These are phyloP conservation scores for Ophiostoma novo-ulmi DNA, from an alignment of 2,329 filamentous ascomycete species.

Conservation along the genomic window DNA sequence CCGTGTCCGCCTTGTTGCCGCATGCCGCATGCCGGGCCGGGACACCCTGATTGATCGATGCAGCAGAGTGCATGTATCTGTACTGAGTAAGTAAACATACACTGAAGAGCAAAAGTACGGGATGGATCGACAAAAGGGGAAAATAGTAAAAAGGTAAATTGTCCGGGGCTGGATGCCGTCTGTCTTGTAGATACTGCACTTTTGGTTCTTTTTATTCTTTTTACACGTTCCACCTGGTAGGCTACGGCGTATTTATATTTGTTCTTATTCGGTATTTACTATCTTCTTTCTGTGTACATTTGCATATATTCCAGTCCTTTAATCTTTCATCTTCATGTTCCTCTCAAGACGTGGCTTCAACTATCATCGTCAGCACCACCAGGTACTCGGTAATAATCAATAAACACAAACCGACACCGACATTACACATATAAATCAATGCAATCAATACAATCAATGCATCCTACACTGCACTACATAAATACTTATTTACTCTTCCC, in stretches of 20 bases:
- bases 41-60: neutral
- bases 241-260: neutral
- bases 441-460: no score
- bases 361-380: neutral
- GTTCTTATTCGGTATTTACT: neutral
- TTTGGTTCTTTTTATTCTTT: no score
- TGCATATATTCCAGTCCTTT: neutral
- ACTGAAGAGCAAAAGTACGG: neutral
- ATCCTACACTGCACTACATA: neutral
- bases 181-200: neutral
- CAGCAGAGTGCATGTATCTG: neutral
- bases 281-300: neutral
- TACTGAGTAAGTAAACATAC: neutral
- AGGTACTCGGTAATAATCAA: neutral
- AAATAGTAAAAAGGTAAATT: neutral
- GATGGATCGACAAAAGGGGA: neutral
- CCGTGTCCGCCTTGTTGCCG: slow-evolving; percentile 5
- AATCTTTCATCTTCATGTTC: neutral
- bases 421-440: no score
- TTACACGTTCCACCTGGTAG: no score
- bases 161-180: neutral
- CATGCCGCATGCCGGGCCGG: slow-evolving; percentile 4
- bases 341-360: neutral
- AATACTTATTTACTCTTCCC: neutral
- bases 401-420: neutral